Base-by-base conservation (phyloP, 2,329 filamentous ascomycete genomes). In the Hymenoscyphus albidus region DNA sequence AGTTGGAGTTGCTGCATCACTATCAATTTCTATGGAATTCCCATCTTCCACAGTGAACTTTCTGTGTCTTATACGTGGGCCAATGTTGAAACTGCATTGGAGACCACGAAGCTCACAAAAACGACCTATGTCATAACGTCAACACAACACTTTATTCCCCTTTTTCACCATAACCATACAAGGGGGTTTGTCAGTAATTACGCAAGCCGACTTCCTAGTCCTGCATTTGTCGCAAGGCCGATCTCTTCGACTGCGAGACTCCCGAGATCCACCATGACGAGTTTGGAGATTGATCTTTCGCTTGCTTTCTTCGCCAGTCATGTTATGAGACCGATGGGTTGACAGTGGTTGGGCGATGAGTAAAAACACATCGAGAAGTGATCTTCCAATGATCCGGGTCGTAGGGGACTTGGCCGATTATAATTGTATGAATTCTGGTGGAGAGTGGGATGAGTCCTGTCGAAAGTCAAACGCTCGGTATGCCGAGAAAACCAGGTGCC, bases 151-250 rank as follows among this genome's bases (percentile, higher is more conserved):
- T 32, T 55, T 1, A n/a, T 48, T 16, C 5, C 6, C 16, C 10
- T 18, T 13, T 10, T 14, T 38, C 3, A 35, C 5, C 5, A 18
- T 16, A 9, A 51, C 69, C 78, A 72, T 75, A 81, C 80, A 81
- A 64, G 79, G 80, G 60, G 79, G 79, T 64, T 76, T 72, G 12
- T 73, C 74, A 38, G 78, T 76, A 62, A 82, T 81, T 7, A 81
- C 76, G 69, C 80, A 81, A n/a, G 78, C 80, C 54, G 79, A 80
- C 72, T 81, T 81, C 18, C 80, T 74, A 58, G 73, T 74, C 9
- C 79, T 77, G 67, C 80, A 81, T 12, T 76, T 74, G 70, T 81
- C 80, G 65, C 80, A 82, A 1, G 80, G 80, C 32, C 79, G 76
- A 64, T 79, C 79, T 71, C 81, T 81, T 64, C 79, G 77, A 70